phyloP scores from a whole-genome alignment of 148 eudicot species.

The Chenopodium album region DNA sequence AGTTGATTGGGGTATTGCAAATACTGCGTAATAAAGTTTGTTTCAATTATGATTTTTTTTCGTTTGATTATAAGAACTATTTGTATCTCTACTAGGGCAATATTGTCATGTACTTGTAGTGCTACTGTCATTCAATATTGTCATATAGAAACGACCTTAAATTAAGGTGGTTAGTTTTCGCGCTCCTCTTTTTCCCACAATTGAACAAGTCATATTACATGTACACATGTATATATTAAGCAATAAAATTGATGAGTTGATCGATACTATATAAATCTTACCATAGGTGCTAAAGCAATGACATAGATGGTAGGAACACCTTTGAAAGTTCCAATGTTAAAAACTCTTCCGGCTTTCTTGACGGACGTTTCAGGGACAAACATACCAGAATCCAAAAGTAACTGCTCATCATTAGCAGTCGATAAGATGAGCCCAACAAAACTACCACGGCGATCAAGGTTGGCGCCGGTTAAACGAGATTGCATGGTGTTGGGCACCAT shows the following conservation, averaged over 20 bases:
- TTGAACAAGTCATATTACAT: no score
- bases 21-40: no score
- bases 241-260: background rate
- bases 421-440: background rate
- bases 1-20: no score
- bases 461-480: background rate
- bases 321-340: constrained; percentile 2
- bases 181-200: no score
- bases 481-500: constrained; percentile 22
- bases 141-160: no score
- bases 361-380: background rate
- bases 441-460: background rate
- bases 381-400: background rate
- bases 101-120: no score
- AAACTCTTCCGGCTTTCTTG: constrained; percentile 2
- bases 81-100: no score
- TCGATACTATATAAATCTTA: background rate
- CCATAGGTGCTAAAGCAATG: background rate
- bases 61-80: no score
- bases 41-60: no score
- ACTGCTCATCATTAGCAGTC: background rate
- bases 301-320: background rate
- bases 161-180: no score
- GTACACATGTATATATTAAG: background rate
- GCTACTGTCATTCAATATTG: no score